Conservation (phyloP, 805 yeast genomes). For the Candida ipomoeae region DNA sequence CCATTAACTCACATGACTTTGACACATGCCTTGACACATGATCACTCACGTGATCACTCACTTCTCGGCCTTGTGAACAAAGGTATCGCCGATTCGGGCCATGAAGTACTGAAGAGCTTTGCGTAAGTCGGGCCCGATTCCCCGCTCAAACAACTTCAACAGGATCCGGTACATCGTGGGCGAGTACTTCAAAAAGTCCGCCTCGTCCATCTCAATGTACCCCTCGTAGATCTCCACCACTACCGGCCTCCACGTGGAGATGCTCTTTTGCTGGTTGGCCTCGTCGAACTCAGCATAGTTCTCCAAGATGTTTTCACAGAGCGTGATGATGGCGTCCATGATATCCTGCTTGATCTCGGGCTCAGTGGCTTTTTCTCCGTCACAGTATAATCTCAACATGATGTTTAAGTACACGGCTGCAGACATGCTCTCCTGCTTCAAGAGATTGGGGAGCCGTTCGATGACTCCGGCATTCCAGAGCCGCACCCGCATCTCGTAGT, state of each 20-base stretch:
- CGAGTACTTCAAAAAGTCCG: conserved; percentile 58
- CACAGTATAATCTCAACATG: conserved; percentile 74
- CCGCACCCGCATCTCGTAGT: conserved; percentile 81
- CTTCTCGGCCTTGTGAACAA: conserved; percentile 16
- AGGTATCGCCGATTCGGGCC: conserved; percentile 45
- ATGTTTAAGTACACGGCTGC: conserved; percentile 82
- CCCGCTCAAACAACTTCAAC: conserved; percentile 56
- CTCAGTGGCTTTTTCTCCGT: conserved; percentile 47
- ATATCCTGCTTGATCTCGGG: conserved; percentile 46
- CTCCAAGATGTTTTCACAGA: conserved; percentile 66
- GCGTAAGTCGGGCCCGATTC: conserved; percentile 58
- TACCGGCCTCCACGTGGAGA: conserved; percentile 87
- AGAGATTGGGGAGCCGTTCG: conserved; percentile 84
- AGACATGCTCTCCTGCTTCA: conserved; percentile 88
- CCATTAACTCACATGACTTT: no score
- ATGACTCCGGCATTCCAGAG: conserved; percentile 90
- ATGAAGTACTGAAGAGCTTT: conserved; percentile 58
- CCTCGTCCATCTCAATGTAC: conserved; percentile 68
- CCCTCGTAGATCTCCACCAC: conserved; percentile 85
- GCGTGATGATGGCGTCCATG: conserved; percentile 52
- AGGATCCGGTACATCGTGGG: conserved; percentile 59
- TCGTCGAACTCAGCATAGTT: conserved; percentile 73
- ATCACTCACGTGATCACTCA: no score
- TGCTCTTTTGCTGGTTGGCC: conserved; percentile 71
- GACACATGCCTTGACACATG: no score